A percentile compares a stretch with the other conserved stretches of the same genome.
Conservation (phyloP, 139 green algal genomes). For the Eudorina sp. region DNA sequence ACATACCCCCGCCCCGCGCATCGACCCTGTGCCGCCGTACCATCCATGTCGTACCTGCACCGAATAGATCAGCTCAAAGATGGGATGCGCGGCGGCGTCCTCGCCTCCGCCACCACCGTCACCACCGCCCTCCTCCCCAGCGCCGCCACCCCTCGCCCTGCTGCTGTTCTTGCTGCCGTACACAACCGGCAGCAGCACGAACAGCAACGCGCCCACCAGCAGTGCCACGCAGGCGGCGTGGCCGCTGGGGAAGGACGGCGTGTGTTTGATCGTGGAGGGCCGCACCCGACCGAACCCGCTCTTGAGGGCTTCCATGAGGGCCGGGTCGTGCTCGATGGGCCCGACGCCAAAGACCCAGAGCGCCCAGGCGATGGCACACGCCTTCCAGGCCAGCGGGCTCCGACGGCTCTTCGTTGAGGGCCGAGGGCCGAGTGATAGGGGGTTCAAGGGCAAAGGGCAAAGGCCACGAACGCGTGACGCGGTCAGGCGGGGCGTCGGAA, state of each 20-base stretch:
- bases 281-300: constrained; percentile 3
- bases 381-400: background rate
- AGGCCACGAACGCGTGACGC: too few relatives aligned
- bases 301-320: constrained; percentile 31
- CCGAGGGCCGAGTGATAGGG: too few relatives aligned
- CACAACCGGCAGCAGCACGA: constrained; percentile 47
- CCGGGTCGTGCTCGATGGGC: constrained; percentile 41
- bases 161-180: constrained; percentile 4
- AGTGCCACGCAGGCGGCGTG: constrained; percentile 30
- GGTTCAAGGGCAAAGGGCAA: too few relatives aligned
- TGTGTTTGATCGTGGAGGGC: constrained; percentile 34
- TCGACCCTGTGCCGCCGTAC: too few relatives aligned
- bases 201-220: constrained; percentile 22
- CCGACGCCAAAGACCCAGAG: constrained; percentile 12
- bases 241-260: constrained; percentile 46
- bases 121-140: background rate
- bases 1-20: too few relatives aligned
- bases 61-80: background rate
- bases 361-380: background rate
- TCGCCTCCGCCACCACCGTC: background rate
- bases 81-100: background rate
- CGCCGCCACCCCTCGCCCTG: background rate
- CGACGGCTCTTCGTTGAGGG: constrained; percentile 10
- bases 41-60: constrained; percentile 11
- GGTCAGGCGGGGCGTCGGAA: too few relatives aligned